Evolutionary conservation across 1,284 basidiomycete species (phyloP).

Genomic region (Marasmius tenuissimus): DNA sequence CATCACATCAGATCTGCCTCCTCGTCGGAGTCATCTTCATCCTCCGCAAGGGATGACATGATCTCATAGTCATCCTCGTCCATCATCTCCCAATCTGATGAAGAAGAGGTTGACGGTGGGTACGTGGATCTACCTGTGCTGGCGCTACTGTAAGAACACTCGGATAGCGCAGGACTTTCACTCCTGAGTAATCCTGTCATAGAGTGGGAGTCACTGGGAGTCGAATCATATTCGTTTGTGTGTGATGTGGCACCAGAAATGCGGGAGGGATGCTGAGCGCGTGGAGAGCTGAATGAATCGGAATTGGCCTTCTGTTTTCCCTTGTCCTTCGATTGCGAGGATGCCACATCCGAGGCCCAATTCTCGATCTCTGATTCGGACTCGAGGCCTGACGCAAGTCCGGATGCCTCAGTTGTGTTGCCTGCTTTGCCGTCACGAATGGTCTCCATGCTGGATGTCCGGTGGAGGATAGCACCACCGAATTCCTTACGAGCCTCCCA

Average conservation of each 20-base stretch:
- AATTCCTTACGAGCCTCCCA: conserved; percentile 40
- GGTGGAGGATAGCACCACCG: background rate
- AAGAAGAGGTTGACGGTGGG: background rate
- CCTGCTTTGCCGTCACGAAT: conserved; percentile 17
- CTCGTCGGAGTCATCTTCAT: background rate
- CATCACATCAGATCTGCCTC: background rate
- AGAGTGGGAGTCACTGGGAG: no score
- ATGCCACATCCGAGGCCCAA: no score
- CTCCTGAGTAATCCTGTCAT: no score
- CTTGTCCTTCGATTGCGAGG: background rate
- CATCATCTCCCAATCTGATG: background rate
- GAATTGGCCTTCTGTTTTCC: background rate
- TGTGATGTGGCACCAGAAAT: no score
- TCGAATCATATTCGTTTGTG: no score
- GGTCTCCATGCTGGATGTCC: conserved; percentile 36
- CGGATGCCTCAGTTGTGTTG: background rate
- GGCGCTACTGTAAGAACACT: background rate
- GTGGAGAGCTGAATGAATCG: no score
- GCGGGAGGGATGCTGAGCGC: no score
- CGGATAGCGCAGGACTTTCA: background rate
- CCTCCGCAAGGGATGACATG: background rate
- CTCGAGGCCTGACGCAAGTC: background rate
- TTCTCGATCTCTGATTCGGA: background rate
- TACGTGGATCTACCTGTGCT: background rate
- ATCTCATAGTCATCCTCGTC: background rate